These are phyloP conservation scores for Metrosideros polymorpha DNA, from an alignment of 441 rosid species.

Conservation along the genomic window DNA sequence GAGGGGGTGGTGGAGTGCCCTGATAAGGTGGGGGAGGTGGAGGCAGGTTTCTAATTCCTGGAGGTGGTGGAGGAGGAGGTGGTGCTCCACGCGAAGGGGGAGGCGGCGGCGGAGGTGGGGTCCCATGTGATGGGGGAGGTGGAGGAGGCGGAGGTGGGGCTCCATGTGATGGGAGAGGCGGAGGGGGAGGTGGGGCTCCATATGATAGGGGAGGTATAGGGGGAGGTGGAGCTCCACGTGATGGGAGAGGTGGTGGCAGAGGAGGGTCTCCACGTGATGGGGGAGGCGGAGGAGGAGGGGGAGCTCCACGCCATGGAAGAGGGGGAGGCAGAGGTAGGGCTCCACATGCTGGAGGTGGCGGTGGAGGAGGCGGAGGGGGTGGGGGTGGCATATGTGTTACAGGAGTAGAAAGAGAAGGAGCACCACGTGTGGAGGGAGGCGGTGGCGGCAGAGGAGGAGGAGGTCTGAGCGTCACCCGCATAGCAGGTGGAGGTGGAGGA, in stretches of 20 bases:
- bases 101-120: neutral
- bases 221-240: neutral
- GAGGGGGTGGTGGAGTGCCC: conserved; percentile 9
- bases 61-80: conserved; percentile 14
- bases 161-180: conserved; percentile 1
- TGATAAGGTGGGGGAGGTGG: conserved; percentile 11
- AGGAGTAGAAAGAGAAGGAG: neutral
- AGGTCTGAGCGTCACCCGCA: neutral
- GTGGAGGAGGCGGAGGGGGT: neutral
- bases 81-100: neutral
- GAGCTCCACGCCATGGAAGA: neutral
- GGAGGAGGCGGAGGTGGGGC: conserved; percentile 9
- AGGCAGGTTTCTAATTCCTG: conserved; percentile 19
- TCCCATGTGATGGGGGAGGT: neutral
- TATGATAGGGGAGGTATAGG: neutral
- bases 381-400: neutral
- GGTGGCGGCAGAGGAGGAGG: neutral
- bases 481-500: conserved; percentile 4
- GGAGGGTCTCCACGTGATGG: neutral
- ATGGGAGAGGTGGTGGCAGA: conserved; percentile 9
- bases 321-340: neutral
- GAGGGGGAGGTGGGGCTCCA: conserved; percentile 14
- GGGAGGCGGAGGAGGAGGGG: conserved; percentile 16
- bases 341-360: neutral
- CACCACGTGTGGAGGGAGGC: neutral